These are phyloP conservation scores for Ascochyta viciae-villosae DNA, from an alignment of 2,329 filamentous ascomycete genomes.

Conservation along the genomic window DNA sequence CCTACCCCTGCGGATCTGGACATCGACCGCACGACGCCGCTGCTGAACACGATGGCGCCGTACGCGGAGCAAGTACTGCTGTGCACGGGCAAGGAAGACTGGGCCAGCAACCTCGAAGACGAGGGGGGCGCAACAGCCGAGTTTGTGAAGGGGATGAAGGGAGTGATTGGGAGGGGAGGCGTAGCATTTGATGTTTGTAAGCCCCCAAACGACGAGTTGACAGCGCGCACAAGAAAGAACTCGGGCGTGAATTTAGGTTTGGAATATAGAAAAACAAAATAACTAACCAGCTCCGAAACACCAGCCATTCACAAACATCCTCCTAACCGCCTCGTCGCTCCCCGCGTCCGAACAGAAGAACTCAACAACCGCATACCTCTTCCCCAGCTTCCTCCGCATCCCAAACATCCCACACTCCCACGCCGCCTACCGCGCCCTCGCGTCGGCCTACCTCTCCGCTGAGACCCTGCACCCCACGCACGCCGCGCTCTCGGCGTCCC, in stretches of 20 bases:
- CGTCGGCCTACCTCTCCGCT: constrained; percentile 72
- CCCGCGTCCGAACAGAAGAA: constrained; percentile 49
- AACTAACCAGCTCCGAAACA: background rate
- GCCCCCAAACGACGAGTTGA: too few species aligned
- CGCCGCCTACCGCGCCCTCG: constrained; percentile 62
- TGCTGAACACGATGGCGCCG: constrained; percentile 78
- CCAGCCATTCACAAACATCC: constrained; percentile 83
- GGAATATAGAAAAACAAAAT: background rate
- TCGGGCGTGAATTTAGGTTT: too few species aligned
- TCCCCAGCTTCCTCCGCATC: constrained; percentile 85
- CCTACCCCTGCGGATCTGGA: constrained; percentile 69
- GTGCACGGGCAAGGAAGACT: constrained; percentile 80
- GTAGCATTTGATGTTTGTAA: constrained; percentile 52
- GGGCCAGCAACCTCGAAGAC: constrained; percentile 84
- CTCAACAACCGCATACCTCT: constrained; percentile 64
- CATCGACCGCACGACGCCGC: constrained; percentile 73
- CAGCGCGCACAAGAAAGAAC: too few species aligned
- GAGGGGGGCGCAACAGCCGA: constrained; percentile 63
- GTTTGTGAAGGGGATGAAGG: constrained; percentile 75
- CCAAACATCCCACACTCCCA: constrained; percentile 71
- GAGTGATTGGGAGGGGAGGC: constrained; percentile 51
- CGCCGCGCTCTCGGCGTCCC: constrained; percentile 60
- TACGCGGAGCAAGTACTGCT: constrained; percentile 86
- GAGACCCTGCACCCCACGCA: constrained; percentile 68
- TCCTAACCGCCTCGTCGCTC: constrained; percentile 79